Base-by-base conservation (phyloP, 78 protist species). In the Dictyostelium brefeldianum region DNA sequence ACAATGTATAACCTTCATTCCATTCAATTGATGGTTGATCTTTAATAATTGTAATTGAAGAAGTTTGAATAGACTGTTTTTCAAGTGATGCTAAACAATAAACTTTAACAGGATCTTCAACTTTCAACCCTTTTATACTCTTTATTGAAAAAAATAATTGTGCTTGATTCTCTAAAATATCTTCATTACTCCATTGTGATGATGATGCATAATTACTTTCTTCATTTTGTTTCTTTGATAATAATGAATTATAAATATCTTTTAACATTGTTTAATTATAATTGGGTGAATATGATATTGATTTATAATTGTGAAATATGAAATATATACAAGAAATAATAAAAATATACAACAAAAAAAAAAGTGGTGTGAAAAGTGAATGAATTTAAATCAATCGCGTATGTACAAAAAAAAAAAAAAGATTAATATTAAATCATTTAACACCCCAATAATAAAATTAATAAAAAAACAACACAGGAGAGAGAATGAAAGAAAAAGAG, bases 1-100 rank as follows among this genome's bases (percentile, higher is more conserved):
- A 85, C 92, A 87, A 87, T 29, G 93, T 87, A 57, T 87, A 87
- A 17, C 93, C 93, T 77, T 87, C 93, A 77, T 87, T 87, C 93
- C 93, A 87, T 64, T 87, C 93, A 9, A 87, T 87, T 47, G 31
- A 22, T 41, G 64, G 14, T 9, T 59, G 51, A 47, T 15, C 27
- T n/a, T 48, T 56, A 54, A 9, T 27, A 2, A 87, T 51, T 2
- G 53, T 57, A 8, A 87, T 20, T 29, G 93, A 47, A 12, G 93
- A 75, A 5, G 93, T 87, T 87, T 87, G 93, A 29, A 87, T 54
- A 3, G 93, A 47, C 56, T 87, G 93, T 50, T 87, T 87, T 22
- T 87, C 93, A 5, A 87, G 41, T 48, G 93, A 78, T 27, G 84
- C 62, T 18, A 87, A 29, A 87, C 93, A 87, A 77, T 87, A 87